A percentile compares a stretch with the other conserved stretches of the same genome.
These are phyloP conservation scores for Tympanopsis confertula DNA, from an alignment of 2,329 filamentous ascomycete species.

Conservation along the genomic window DNA sequence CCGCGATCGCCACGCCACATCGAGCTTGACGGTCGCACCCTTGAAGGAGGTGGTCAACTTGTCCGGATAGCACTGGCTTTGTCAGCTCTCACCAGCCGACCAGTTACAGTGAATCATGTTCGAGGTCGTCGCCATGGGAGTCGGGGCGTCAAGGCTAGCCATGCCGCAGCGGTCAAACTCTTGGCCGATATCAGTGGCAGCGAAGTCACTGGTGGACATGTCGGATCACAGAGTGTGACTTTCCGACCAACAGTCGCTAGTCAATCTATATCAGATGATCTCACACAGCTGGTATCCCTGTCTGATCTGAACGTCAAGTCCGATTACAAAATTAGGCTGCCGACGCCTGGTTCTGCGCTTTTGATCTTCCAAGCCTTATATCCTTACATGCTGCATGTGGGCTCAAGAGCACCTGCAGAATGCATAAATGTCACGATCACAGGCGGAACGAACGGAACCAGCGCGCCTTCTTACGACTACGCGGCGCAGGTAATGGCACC, in stretches of 20 bases:
- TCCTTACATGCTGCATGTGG: conserved; percentile 39
- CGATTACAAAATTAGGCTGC: conserved; percentile 20
- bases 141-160: conserved; percentile 45
- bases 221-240: background rate
- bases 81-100: background rate
- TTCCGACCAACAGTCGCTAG: background rate
- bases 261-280: too few relatives aligned
- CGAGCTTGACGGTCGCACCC: conserved; percentile 38
- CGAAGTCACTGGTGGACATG: background rate
- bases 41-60: conserved; percentile 52
- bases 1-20: too few relatives aligned
- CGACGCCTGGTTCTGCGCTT: conserved; percentile 38
- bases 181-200: conserved; percentile 26
- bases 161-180: conserved; percentile 40
- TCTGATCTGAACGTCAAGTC: background rate
- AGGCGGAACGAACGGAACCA: background rate
- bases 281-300: too few relatives aligned
- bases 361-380: conserved; percentile 47
- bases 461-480: background rate
- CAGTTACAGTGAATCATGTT: conserved; percentile 37
- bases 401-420: too few relatives aligned
- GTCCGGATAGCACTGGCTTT: conserved; percentile 29
- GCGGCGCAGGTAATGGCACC: background rate
- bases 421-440: too few relatives aligned
- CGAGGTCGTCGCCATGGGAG: conserved; percentile 35